A percentile compares a stretch with the other conserved stretches of the same genome.
phyloP scores from a whole-genome alignment of 2,329 filamentous ascomycete species.

The Aspergillus cejpii region DNA sequence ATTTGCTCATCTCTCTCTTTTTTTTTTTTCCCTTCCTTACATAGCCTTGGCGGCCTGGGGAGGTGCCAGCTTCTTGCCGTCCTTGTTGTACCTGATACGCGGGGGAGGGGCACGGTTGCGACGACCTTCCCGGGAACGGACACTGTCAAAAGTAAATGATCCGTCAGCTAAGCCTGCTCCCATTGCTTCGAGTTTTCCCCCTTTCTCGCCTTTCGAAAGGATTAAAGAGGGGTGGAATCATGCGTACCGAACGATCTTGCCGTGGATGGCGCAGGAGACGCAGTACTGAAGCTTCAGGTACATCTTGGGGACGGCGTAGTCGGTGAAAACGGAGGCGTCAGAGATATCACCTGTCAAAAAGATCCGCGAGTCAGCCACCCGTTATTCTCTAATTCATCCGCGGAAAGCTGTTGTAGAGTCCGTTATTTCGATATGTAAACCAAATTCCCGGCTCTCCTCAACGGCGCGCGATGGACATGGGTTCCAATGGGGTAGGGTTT shows the following conservation, averaged over 20 bases:
- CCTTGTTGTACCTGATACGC: conserved; percentile 99
- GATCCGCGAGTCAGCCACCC: conserved; percentile 8
- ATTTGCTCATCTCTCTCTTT: conserved; percentile 32
- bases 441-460: too few relatives aligned
- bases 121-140: conserved; percentile 91
- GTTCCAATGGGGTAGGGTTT: conserved; percentile 9
- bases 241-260: conserved; percentile 99
- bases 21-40: conserved; percentile 33
- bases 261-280: conserved; percentile 99
- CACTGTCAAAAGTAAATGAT: conserved; percentile 54
- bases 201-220: too few relatives aligned
- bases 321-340: conserved; percentile 96
- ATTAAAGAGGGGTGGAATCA: neutral
- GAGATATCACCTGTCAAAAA: conserved; percentile 86
- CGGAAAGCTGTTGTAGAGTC: too few relatives aligned
- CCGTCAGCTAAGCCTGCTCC: conserved; percentile 12
- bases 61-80: conserved; percentile 98
- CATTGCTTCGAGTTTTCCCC: too few relatives aligned
- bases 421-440: too few relatives aligned
- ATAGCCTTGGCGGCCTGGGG: conserved; percentile 65
- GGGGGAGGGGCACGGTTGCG: conserved; percentile 98
- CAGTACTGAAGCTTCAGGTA: conserved; percentile 99
- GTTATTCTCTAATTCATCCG: neutral
- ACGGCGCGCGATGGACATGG: conserved; percentile 1
- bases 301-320: conserved; percentile 99